These are phyloP conservation scores for Adansonia rubrostipa DNA, from an alignment of 441 rosid genomes.

Conservation along the genomic window DNA sequence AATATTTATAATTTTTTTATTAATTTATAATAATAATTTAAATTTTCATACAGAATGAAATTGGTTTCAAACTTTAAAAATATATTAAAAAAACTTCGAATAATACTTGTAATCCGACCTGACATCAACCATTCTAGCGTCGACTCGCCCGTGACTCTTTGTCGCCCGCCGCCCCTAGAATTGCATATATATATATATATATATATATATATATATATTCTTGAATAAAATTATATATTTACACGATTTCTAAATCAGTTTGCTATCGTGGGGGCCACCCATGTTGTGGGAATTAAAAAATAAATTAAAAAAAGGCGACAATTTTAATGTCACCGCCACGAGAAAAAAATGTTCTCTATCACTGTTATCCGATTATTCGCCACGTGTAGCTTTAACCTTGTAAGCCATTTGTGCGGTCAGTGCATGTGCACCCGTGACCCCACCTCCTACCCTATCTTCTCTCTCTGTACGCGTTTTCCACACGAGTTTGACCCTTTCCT, in stretches of 20 bases:
- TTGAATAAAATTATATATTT: background rate
- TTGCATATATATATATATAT: too few relatives aligned
- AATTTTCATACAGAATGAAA: too few relatives aligned
- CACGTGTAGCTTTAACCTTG: slow-evolving; percentile 17
- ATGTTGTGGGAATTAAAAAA: too few relatives aligned
- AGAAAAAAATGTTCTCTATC: background rate
- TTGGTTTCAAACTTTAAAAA: too few relatives aligned
- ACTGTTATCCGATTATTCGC: background rate
- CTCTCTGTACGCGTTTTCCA: slow-evolving; percentile 25
- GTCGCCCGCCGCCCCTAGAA: too few relatives aligned
- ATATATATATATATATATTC: too few relatives aligned
- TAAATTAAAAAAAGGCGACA: background rate
- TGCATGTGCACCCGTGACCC: background rate
- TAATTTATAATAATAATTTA: too few relatives aligned
- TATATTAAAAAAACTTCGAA: too few relatives aligned
- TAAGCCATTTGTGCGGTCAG: background rate
- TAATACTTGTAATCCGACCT: too few relatives aligned
- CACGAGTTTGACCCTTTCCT: slow-evolving; percentile 2
- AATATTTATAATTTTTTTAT: too few relatives aligned
- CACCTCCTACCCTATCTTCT: background rate
- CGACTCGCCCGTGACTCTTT: too few relatives aligned
- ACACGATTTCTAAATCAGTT: background rate
- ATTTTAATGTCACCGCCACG: slow-evolving; percentile 17
- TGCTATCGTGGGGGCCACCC: background rate
- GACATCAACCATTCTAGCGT: too few relatives aligned